phyloP scores from a whole-genome alignment of 164 flowering plant species.

The Cinnamomum micranthum region DNA sequence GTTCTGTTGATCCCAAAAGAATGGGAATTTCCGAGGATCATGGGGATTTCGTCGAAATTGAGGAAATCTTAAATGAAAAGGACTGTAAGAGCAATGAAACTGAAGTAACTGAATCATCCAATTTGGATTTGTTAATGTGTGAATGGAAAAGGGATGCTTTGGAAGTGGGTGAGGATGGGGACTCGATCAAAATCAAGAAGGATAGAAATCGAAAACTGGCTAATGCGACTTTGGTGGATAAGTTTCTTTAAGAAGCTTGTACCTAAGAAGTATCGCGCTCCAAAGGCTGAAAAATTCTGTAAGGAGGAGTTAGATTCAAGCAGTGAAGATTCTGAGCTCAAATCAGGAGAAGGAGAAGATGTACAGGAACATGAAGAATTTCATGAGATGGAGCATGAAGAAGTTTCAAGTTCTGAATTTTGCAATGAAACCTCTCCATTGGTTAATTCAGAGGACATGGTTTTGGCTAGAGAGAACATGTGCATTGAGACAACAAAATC shows the following conservation, averaged over 20 bases:
- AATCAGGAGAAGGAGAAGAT: background rate
- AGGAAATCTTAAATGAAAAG: background rate
- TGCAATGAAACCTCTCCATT: background rate
- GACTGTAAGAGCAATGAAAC: background rate
- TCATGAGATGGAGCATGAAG: background rate
- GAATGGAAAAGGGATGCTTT: background rate
- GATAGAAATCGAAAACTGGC: constrained; percentile 8
- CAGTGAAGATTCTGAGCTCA: too few relatives aligned
- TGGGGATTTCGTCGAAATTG: background rate
- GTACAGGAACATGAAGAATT: background rate
- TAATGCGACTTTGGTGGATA: constrained; percentile 25
- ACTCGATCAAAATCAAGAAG: constrained; percentile 5
- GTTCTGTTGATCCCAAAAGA: background rate
- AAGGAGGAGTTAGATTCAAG: background rate
- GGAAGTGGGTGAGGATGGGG: background rate
- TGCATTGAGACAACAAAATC: background rate
- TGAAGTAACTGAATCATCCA: background rate
- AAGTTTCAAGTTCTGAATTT: background rate
- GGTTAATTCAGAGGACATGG: background rate
- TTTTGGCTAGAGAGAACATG: background rate
- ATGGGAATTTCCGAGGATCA: background rate
- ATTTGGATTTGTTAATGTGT: background rate
- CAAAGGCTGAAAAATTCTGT: constrained; percentile 14
- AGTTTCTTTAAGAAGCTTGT: constrained; percentile 36
- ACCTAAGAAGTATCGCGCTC: constrained; percentile 33